A percentile compares a stretch with the other conserved stretches of the same genome.
Conservation (phyloP, 257 asterid species). For the Salvia miltiorrhiza region DNA sequence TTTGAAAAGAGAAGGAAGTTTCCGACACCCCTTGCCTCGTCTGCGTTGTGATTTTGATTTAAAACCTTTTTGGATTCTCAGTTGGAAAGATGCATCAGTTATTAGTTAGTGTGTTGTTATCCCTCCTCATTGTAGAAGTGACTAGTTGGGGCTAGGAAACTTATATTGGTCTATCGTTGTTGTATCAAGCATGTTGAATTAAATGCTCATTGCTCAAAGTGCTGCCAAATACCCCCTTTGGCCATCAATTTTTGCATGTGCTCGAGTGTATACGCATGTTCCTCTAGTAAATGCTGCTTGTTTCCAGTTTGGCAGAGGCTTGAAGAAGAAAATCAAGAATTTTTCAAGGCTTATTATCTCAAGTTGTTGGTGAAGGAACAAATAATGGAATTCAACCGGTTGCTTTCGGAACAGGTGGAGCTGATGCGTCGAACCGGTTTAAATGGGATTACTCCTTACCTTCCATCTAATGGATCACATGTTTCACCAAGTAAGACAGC, state of each 20-base stretch:
- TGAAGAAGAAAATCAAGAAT: conserved; percentile 72
- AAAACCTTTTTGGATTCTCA: neutral
- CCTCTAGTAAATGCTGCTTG: conserved; percentile 16
- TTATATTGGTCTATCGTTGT: neutral
- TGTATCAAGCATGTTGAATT: neutral
- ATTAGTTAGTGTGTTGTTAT: neutral
- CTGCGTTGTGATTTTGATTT: neutral
- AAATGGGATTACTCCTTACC: conserved; percentile 46
- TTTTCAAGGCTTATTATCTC: conserved; percentile 75
- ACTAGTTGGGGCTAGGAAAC: neutral
- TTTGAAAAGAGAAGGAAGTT: neutral
- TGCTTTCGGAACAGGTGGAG: conserved; percentile 65
- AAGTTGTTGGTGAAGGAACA: conserved; percentile 73
- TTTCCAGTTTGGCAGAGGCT: conserved; percentile 88
- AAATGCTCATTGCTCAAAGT: neutral
- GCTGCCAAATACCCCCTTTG: neutral
- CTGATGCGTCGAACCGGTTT: conserved; percentile 55
- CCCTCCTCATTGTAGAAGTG: neutral
- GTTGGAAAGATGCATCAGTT: neutral
- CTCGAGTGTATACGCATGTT: conserved; percentile 1
- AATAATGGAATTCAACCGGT: conserved; percentile 75
- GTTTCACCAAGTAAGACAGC: conserved; percentile 57
- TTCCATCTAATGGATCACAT: conserved; percentile 62
- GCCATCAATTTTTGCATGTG: neutral
- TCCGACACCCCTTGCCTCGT: neutral